phyloP scores from a whole-genome alignment of 345 rosid genomes.

The Eucalyptus curtisii region DNA sequence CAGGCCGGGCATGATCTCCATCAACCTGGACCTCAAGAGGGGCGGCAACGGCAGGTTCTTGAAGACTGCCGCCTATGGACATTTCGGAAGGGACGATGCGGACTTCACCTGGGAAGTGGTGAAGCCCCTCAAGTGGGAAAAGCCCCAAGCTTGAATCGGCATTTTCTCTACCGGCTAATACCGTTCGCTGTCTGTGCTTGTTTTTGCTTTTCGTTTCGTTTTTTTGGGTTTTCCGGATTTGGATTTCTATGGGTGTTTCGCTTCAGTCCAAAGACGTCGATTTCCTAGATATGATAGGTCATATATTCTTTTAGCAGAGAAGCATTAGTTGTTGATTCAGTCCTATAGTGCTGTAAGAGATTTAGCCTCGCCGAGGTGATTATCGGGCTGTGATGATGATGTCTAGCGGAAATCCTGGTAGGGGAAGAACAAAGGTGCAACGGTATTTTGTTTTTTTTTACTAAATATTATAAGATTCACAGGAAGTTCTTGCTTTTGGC shows the following conservation, averaged over 20 bases:
- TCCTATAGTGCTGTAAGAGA: neutral
- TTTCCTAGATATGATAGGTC: neutral
- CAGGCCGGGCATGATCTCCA: constrained; percentile 53
- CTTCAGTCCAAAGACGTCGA: neutral
- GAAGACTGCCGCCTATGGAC: constrained; percentile 55
- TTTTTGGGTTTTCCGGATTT: neutral
- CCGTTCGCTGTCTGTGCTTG: neutral
- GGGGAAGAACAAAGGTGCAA: neutral
- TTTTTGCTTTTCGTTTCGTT: neutral
- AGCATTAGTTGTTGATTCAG: neutral
- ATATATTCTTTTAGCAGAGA: neutral
- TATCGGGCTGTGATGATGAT: neutral
- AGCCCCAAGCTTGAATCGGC: constrained; percentile 17
- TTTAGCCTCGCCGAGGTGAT: neutral
- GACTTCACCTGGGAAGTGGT: constrained; percentile 60
- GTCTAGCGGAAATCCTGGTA: neutral
- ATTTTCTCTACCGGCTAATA: neutral
- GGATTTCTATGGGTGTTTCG: neutral
- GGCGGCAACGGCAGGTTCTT: constrained; percentile 45
- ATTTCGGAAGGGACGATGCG: constrained; percentile 40
- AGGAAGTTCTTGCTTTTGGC: neutral
- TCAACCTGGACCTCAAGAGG: constrained; percentile 43
- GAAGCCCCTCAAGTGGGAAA: constrained; percentile 37
- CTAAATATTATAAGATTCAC: neutral
- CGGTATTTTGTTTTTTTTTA: neutral